phyloP scores from a whole-genome alignment of 805 yeast species.

The Cyberlindnera amylophila region DNA sequence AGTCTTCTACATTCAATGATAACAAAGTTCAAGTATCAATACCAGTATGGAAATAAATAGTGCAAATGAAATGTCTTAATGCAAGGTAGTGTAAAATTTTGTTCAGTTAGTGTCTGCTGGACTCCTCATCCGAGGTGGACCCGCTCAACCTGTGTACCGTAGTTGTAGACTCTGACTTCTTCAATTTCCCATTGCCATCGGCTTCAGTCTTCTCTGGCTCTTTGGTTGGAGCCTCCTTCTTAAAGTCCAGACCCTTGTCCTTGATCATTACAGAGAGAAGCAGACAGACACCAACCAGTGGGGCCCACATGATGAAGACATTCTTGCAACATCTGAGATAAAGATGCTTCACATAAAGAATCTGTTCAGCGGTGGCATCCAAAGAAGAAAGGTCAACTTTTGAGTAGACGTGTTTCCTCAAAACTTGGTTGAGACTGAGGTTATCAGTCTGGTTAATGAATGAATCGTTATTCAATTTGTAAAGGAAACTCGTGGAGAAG shows the following conservation, averaged over 20 bases:
- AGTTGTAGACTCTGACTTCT: too few species aligned
- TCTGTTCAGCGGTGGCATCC: slow-evolving; percentile 9
- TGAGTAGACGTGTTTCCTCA: slow-evolving; percentile 19
- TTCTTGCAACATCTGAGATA: slow-evolving; percentile 19
- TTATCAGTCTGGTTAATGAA: slow-evolving; percentile 17
- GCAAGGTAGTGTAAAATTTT: too few species aligned
- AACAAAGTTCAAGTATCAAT: too few species aligned
- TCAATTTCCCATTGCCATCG: neutral
- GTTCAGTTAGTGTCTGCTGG: too few species aligned
- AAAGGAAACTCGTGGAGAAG: slow-evolving; percentile 21
- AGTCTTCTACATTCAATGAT: slow-evolving; percentile 2
- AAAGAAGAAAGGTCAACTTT: slow-evolving; percentile 12
- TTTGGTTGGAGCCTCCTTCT: neutral
- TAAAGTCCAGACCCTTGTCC: slow-evolving; percentile 18
- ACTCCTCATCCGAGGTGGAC: neutral
- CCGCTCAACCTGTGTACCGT: neutral
- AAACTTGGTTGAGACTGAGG: slow-evolving; percentile 6
- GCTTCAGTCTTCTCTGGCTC: neutral
- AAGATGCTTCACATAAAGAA: slow-evolving; percentile 13
- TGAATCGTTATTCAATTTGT: slow-evolving; percentile 10
- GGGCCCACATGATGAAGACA: slow-evolving; percentile 22
- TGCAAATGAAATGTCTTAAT: too few species aligned
- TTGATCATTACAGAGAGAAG: slow-evolving; percentile 14
- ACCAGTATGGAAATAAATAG: too few species aligned
- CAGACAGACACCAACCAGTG: slow-evolving; percentile 15